Evolutionary conservation across 345 rosid genomes (phyloP), one percentile per base, ranked within the genome.

Genomic region (Eucalyptus decipiens): DNA sequence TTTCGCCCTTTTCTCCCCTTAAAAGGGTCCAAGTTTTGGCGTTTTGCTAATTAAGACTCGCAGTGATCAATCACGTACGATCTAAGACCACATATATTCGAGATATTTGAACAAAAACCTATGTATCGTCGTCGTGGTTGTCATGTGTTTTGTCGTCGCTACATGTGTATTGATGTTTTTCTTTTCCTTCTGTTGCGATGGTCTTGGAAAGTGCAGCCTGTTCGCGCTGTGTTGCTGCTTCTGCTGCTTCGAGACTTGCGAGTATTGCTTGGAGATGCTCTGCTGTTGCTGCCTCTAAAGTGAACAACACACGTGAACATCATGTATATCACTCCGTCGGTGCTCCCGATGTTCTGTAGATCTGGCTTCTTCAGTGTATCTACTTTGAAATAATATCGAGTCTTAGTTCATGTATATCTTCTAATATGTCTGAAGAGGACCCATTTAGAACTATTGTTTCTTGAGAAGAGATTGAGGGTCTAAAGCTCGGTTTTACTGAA

Each of bases 191-290:
- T 51, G 69, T 72, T 81, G 15, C 43, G 15, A 11, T 51, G 34
- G 30, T 6, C 87, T 15, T 34, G 24, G 47, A 37, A 86, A 32
- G 47, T 62, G 86, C 89, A 88, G 89, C 65, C 54, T 88, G 89
- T 90, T 86, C 85, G 86, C 89, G 34, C 30, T 88, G 52, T 80
- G 83, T 76, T 76, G 83, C 83, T 76, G 83, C 47, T 76, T 65
- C 67, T 90, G 89, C 88, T 90, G 91, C 86, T 90, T 47, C 45
- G 88, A 88, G 80, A 88, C 89, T 76, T 85, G 88, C 83, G 91
- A 88, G 45, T 88, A 37, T 40, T 88, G 89, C 87, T 49, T 90
- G 47, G 85, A 90, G 16, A 56, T 76, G 62, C 86, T 88, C 87
- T 88, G 90, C 67, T 88, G 89, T 37, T 76, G 83, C 89, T 52